A percentile compares a stretch with the other conserved stretches of the same genome.
Conservation (phyloP, 441 rosid genomes). For the Sinapis alba region DNA sequence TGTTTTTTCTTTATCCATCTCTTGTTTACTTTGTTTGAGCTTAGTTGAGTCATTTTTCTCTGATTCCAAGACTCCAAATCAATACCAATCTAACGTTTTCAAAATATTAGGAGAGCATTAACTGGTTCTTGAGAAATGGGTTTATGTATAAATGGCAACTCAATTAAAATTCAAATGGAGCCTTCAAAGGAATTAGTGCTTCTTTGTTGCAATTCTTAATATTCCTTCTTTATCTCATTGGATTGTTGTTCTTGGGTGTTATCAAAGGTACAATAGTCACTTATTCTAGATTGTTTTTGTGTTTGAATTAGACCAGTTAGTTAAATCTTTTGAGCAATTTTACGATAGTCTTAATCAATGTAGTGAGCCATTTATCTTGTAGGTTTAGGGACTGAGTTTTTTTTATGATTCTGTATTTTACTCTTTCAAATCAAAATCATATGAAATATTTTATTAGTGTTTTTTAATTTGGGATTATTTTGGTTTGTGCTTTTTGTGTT, state of each 20-base stretch:
- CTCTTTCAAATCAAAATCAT: background rate
- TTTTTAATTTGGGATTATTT: background rate
- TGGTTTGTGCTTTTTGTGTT: background rate
- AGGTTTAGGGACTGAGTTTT: background rate
- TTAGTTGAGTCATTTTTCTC: conserved; percentile 7
- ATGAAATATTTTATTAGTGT: background rate
- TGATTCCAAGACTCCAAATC: conserved; percentile 5
- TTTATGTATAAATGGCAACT: background rate
- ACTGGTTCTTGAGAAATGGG: conserved; percentile 24
- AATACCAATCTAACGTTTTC: no score
- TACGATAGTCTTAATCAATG: background rate
- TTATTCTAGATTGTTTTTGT: background rate
- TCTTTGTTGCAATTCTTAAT: conserved; percentile 58
- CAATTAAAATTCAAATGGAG: conserved; percentile 49
- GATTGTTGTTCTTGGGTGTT: conserved; percentile 64
- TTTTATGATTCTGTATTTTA: background rate
- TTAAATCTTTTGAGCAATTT: background rate
- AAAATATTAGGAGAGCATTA: background rate
- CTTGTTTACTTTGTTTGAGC: conserved; percentile 12
- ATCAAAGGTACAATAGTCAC: conserved; percentile 49
- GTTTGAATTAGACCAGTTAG: background rate
- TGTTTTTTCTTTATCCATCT: background rate
- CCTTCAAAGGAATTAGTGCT: conserved; percentile 63
- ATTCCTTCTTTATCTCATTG: conserved; percentile 77
- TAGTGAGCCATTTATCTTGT: background rate